Evolutionary conservation across 176 grass and related monocot genomes (phyloP).

Genomic region (Oryza nivara): DNA sequence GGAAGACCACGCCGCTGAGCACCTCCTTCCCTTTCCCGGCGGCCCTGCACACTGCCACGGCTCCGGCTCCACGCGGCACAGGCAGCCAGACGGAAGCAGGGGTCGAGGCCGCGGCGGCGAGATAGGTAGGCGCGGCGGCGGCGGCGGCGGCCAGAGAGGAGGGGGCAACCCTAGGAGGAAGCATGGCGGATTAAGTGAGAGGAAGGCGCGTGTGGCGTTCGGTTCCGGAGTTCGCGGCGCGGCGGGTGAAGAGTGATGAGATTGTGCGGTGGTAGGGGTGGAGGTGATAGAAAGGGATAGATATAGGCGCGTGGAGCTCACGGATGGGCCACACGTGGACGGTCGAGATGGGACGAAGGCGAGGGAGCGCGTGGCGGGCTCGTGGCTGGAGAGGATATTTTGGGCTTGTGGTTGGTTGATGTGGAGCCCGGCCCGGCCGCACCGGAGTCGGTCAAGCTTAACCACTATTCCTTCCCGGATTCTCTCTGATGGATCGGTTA

Average conservation of each 20-base stretch:
- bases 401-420: not conserved
- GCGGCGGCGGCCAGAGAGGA: conserved; percentile 25
- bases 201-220: not conserved
- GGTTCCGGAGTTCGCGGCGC: not conserved
- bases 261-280: not conserved
- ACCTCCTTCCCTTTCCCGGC: conserved; percentile 43
- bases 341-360: not conserved
- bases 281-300: conserved; percentile 23
- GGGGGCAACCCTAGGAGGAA: conserved; percentile 47
- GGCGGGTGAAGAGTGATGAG: not conserved
- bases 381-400: conserved; percentile 36
- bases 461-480: too few species aligned
- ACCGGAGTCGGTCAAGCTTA: too few species aligned
- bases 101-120: not conserved
- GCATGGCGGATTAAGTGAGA: conserved; percentile 12
- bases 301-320: conserved; percentile 40
- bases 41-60: conserved; percentile 16
- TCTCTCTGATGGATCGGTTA: too few species aligned
- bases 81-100: conserved; percentile 10
- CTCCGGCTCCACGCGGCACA: conserved; percentile 2
- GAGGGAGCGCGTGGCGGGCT: conserved; percentile 53
- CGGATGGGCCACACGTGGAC: conserved; percentile 45
- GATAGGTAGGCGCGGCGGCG: not conserved
- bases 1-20: conserved; percentile 67
- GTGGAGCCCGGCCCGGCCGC: too few species aligned